Percentiles rank a stretch among this genome's conserved stretches.
These are phyloP conservation scores for Xanthoconium stramineum DNA, from an alignment of 768 basidiomycete genomes.

Conservation along the genomic window DNA sequence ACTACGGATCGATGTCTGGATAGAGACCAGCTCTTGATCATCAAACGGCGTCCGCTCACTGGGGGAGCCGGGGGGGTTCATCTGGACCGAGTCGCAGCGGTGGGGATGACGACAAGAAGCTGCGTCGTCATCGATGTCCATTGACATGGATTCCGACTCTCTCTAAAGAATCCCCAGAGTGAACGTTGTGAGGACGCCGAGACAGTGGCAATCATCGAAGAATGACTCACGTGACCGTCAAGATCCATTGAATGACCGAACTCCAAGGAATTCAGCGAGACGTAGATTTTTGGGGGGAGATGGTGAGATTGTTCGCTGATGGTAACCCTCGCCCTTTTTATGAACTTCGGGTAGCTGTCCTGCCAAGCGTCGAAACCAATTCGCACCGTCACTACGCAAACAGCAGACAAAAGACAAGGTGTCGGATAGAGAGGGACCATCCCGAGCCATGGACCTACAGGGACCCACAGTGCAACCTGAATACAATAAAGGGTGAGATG, in stretches of 20 bases:
- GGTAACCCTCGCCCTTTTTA: slow-evolving; percentile 11
- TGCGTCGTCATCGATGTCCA: slow-evolving; percentile 12
- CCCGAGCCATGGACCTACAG: slow-evolving; percentile 17
- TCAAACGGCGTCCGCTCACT: not conserved
- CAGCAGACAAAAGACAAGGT: slow-evolving; percentile 17
- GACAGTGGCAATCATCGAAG: not conserved
- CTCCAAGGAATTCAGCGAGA: not conserved
- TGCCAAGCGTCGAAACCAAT: not conserved
- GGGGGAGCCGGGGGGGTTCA: not conserved
- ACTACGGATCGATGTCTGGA: not conserved
- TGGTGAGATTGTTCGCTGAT: not conserved
- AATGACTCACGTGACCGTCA: slow-evolving; percentile 15
- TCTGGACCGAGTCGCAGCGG: not conserved
- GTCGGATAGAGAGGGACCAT: not conserved
- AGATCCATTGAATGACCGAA: slow-evolving; percentile 10
- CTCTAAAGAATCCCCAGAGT: slow-evolving; percentile 2
- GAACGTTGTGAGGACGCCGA: not conserved
- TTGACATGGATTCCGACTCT: slow-evolving; percentile 2
- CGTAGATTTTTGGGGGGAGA: not conserved
- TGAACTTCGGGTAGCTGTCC: slow-evolving; percentile 7
- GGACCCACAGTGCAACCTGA: slow-evolving; percentile 20
- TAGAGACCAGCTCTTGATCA: not conserved
- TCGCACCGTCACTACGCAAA: slow-evolving; percentile 12
- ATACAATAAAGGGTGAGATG: slow-evolving; percentile 12
- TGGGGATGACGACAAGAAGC: not conserved